phyloP scores from a whole-genome alignment of 805 yeast genomes.

The Saccharomycopsis microspora region DNA sequence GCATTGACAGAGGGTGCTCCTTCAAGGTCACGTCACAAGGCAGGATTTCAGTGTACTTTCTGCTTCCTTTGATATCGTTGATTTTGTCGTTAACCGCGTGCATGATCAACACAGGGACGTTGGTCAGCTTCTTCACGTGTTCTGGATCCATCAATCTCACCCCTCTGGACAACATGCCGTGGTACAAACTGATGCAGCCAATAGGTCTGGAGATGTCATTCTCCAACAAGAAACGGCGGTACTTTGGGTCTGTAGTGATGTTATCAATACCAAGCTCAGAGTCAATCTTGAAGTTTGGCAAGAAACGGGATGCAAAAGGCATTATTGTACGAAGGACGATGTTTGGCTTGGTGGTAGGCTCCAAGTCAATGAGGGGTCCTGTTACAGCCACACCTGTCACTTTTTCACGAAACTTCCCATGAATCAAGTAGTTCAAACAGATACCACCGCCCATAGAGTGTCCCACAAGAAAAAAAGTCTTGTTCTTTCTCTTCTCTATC shows the following conservation, averaged over 20 bases:
- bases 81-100: slow-evolving; percentile 59
- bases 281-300: slow-evolving; percentile 42
- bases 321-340: slow-evolving; percentile 28
- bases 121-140: slow-evolving; percentile 20
- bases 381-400: slow-evolving; percentile 36
- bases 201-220: slow-evolving; percentile 17
- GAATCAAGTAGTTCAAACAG: slow-evolving; percentile 45
- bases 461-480: slow-evolving; percentile 44
- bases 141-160: slow-evolving; percentile 31
- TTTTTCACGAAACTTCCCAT: slow-evolving; percentile 37
- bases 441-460: slow-evolving; percentile 83
- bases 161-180: slow-evolving; percentile 59
- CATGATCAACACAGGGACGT: slow-evolving; percentile 39
- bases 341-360: slow-evolving; percentile 50
- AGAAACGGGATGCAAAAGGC: slow-evolving; percentile 28
- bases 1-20: slow-evolving; percentile 21
- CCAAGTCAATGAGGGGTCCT: slow-evolving; percentile 51
- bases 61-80: slow-evolving; percentile 40
- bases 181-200: slow-evolving; percentile 43
- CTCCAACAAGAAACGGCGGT: slow-evolving; percentile 34
- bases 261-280: slow-evolving; percentile 45
- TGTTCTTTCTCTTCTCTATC: slow-evolving; percentile 21
- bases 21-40: slow-evolving; percentile 19
- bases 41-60: slow-evolving; percentile 27
- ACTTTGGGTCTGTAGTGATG: slow-evolving; percentile 37